phyloP scores from a whole-genome alignment of 2,329 filamentous ascomycete genomes.

The Colletotrichum chlorophyti region DNA sequence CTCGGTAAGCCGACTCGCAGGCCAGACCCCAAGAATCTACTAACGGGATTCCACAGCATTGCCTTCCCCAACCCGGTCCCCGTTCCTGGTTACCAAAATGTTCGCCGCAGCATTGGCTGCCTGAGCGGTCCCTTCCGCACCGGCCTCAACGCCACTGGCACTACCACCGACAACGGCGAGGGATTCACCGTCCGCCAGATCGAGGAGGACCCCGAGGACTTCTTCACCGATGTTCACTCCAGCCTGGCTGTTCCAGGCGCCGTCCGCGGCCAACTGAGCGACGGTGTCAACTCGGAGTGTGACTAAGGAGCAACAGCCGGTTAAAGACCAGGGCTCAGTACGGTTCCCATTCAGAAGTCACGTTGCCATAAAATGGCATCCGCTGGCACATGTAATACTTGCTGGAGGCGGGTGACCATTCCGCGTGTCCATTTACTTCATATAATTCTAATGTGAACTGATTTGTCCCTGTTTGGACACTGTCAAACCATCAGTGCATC shows the following conservation, averaged over 20 bases:
- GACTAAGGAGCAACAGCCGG: not conserved
- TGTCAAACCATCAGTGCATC: no score
- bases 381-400: not conserved
- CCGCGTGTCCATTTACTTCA: no score
- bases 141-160: conserved; percentile 36
- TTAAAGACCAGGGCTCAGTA: rapidly evolving
- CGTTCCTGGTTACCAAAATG: conserved; percentile 38
- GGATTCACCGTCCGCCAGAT: conserved; percentile 58
- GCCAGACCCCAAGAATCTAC: no score
- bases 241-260: conserved; percentile 55
- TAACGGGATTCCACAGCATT: conserved; percentile 36
- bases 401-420: not conserved
- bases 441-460: conserved; percentile 5
- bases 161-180: conserved; percentile 38
- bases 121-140: conserved; percentile 44
- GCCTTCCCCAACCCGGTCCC: conserved; percentile 55
- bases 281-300: conserved; percentile 8
- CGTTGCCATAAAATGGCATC: not conserved
- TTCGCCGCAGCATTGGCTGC: conserved; percentile 49
- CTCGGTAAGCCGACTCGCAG: conserved; percentile 40
- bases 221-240: conserved; percentile 62
- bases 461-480: no score
- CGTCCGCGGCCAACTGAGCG: conserved; percentile 55
- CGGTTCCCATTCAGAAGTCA: no score
- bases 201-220: conserved; percentile 54